Base-by-base conservation (phyloP, 495 filamentous ascomycete genomes). In the Astrothelium subdiscretum region DNA sequence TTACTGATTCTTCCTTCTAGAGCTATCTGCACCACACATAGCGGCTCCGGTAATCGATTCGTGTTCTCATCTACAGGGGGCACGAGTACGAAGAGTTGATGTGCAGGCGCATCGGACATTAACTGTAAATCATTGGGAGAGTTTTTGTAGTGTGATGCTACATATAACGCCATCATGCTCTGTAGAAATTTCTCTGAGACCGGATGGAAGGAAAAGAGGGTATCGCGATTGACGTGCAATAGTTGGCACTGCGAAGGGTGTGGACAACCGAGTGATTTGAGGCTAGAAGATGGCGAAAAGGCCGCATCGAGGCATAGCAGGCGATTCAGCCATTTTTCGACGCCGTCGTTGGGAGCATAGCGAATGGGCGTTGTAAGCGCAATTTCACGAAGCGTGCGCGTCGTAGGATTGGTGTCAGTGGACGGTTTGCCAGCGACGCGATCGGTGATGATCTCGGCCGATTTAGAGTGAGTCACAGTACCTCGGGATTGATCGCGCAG, bases 121-220 rank as follows among this genome's bases (percentile, higher is more conserved):
- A 99, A 84, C 72, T 97, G 95, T 31, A 99, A 80, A 70, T 99
- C 95, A 68, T 99, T 96, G 3, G 95, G 95, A 1, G 91, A 91
- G 74, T 99, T 99, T 74, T 97, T 97, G 78, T 99, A 97, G 71
- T 97, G 92, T 70, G 88, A 92, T 20, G 95, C 91, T n/a, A 97
- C 94, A 68, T 97, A 97, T 1, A 99, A 83, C 11, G 91, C 89
- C 75, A 99, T 91, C 91, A 97, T 96, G 65, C 96, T 89, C 70
- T 97, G 95, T 54, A 99, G 79, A 75, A 99, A 90, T 72, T 91
- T 94, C 69, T 99, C 95, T 8, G 92, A 95, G 10, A 97, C 90
- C 12, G 91, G 90, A 67, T 99, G 92, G 77, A 96, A 97, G 6
- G 92, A 96, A 77, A 97, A 99, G 8, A 99, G 82, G 12, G 92